Base-by-base conservation (phyloP, 169 alveolate species). In the Cryptosporidium parvum region DNA sequence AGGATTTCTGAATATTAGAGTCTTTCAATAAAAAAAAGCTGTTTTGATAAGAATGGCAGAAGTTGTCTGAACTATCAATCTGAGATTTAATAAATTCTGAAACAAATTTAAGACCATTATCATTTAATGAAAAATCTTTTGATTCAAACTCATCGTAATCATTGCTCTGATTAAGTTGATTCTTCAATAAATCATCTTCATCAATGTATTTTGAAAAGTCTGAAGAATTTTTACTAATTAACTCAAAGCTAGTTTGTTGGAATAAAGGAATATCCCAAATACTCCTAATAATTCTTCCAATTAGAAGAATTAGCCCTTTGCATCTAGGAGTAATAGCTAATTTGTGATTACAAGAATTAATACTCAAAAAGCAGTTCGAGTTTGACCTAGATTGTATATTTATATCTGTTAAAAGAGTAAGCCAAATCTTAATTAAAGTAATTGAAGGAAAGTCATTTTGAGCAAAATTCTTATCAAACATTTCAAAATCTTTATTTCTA, bases 401-500 rank as follows among this genome's bases (percentile, higher is more conserved):
- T 29, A 3, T 44, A n/a, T 80, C 89, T n/a, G 89, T 62, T 9
- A 80, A n/a, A n/a, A 80, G 65, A n/a, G 89, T 80, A 3, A 80
- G 51, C 89, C 89, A 80, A 39, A 80, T 80, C 48, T 59, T 59
- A 33, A 80, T 80, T 53, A 80, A 51, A 23, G 59, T 59, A 9
- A 80, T 26, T 5, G 56, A 35, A 14, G 89, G 89, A 65, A 80
- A 80, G 33, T 80, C 89, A n/a, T n/a, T 21, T 18, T 26, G 62
- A 51, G 69, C 7, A 6, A 44, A 16, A 23, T n/a, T 45, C 7
- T 70, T 65, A 3, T 65, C 72, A 37, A 65, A 29, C 72, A 65
- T 65, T n/a, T 23, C 84, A 1, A 33, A 42, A 39, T 69, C 62
- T 33, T 56, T 73, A 39, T 59, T 73, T 52, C 53, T 52, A 14